A percentile compares a stretch with the other conserved stretches of the same genome.
phyloP scores from a whole-genome alignment of 1,284 basidiomycete genomes.

The Agaricales sp. region DNA sequence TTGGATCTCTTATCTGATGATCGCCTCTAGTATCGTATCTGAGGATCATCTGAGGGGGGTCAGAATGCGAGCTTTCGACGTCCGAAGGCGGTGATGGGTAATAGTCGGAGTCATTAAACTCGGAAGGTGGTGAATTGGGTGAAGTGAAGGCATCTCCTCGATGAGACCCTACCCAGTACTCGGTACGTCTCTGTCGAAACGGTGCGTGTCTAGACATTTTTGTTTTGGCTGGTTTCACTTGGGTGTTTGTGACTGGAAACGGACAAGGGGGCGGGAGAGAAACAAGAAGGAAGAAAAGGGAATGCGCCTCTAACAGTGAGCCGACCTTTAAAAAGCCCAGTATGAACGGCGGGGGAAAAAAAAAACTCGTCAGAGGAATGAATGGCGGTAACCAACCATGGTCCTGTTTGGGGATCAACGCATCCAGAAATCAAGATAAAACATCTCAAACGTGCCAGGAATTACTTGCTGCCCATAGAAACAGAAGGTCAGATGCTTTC shows the following conservation, averaged over 20 bases:
- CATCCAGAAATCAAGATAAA: no score
- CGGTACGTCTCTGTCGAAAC: neutral
- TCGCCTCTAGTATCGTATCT: conserved; percentile 25
- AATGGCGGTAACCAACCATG: no score
- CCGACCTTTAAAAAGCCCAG: no score
- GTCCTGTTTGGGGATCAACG: no score
- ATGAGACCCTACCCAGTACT: neutral
- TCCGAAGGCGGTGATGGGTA: conserved; percentile 40
- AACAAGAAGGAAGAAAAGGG: neutral
- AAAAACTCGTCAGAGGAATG: no score
- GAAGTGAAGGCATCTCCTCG: neutral
- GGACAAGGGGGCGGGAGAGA: neutral
- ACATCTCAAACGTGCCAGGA: no score
- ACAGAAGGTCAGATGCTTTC: no score
- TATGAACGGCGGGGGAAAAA: no score
- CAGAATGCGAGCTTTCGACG: conserved; percentile 49
- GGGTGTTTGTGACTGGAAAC: neutral
- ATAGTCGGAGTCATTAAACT: neutral
- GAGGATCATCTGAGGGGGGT: conserved; percentile 63
- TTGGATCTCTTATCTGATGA: neutral
- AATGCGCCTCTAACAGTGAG: neutral
- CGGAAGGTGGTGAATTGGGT: neutral
- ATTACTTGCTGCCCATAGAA: no score
- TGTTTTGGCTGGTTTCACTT: no score
- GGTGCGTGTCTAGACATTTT: neutral